phyloP scores from a whole-genome alignment of 1,139 yeast species.

The Nakaseomyces kungkrabaensis region DNA sequence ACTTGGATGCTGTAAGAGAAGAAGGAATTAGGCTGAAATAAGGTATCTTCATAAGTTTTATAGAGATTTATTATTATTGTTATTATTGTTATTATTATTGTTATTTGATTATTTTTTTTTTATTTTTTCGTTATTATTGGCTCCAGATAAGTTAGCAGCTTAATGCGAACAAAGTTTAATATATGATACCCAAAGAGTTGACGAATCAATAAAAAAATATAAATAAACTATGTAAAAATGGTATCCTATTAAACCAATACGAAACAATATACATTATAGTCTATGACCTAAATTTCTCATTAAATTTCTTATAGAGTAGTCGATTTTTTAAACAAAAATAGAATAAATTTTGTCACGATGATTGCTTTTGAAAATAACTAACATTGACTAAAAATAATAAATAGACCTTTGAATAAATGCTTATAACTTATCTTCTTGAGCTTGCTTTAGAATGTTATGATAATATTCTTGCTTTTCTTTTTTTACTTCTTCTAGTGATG shows the following conservation, averaged over 20 bases:
- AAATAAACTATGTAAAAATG: neutral
- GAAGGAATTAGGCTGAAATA: neutral
- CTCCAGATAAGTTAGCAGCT: neutral
- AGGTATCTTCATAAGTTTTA: neutral
- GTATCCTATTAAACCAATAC: too few relatives aligned
- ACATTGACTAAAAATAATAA: too few relatives aligned
- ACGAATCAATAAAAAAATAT: neutral
- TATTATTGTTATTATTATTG: neutral
- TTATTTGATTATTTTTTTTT: neutral
- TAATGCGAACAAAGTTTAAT: too few relatives aligned
- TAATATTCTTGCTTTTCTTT: conserved; percentile 38
- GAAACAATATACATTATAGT: too few relatives aligned
- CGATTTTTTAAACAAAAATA: too few relatives aligned
- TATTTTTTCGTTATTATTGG: neutral
- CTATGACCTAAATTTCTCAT: too few relatives aligned
- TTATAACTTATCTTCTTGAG: neutral
- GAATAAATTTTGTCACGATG: too few relatives aligned
- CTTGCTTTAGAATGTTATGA: conserved; percentile 17
- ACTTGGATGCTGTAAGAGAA: neutral
- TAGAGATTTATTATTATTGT: neutral
- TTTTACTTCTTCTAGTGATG: conserved; percentile 51
- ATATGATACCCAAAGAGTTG: neutral
- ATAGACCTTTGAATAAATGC: neutral
- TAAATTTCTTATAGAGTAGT: too few relatives aligned
- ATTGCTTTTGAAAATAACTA: too few relatives aligned